These are phyloP conservation scores for Calonectria naviculata DNA, from an alignment of 2,329 filamentous ascomycete species.

Conservation along the genomic window DNA sequence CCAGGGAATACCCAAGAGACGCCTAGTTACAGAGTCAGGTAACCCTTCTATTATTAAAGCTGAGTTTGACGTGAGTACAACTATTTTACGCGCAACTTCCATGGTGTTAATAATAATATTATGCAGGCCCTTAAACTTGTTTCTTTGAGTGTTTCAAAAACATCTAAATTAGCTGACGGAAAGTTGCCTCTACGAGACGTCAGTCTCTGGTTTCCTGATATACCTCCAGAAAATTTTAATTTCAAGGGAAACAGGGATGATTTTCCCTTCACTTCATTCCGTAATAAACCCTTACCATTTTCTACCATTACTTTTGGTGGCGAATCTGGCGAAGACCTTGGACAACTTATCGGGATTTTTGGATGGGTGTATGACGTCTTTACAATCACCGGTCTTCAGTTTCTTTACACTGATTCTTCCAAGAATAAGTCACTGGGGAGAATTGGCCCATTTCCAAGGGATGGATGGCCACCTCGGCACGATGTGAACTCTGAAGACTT, in stretches of 20 bases:
- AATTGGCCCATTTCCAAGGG: not conserved
- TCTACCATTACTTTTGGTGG: slow-evolving; percentile 15
- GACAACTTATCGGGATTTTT: slow-evolving; percentile 10
- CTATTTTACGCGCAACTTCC: no score
- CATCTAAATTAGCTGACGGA: not conserved
- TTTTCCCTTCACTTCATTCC: not conserved
- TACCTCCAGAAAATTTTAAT: not conserved
- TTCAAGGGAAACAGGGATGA: slow-evolving; percentile 7
- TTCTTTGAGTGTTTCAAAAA: not conserved
- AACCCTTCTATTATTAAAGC: not conserved
- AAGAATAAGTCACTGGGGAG: slow-evolving; percentile 6
- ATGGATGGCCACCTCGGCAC: no score
- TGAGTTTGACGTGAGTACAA: slow-evolving; percentile 12
- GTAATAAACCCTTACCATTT: not conserved
- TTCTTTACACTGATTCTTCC: slow-evolving; percentile 4
- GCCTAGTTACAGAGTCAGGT: not conserved
- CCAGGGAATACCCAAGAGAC: not conserved
- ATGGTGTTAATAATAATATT: not conserved
- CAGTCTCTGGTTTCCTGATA: not conserved
- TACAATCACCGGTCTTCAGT: not conserved
- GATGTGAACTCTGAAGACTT: not conserved
- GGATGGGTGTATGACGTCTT: slow-evolving; percentile 8
- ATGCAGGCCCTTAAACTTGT: not conserved
- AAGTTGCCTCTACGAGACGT: not conserved
- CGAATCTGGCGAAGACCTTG: slow-evolving; percentile 3